These are phyloP conservation scores for Gaeumannomyces tritici DNA, from an alignment of 2,329 filamentous ascomycete genomes.

Conservation along the genomic window DNA sequence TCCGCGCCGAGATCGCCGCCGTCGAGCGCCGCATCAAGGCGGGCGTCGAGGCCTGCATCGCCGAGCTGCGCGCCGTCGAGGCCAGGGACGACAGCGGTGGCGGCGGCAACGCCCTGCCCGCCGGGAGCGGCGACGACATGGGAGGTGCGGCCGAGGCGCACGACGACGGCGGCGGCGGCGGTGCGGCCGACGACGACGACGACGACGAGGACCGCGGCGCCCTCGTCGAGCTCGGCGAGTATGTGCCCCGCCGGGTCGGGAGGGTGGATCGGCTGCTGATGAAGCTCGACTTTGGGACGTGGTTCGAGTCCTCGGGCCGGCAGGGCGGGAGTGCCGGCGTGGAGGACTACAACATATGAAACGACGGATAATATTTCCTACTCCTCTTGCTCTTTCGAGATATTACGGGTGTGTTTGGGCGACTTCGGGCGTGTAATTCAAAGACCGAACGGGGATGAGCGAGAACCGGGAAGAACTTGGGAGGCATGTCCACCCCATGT, in stretches of 20 bases:
- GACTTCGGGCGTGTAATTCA: neutral
- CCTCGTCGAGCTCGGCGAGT: constrained; percentile 38
- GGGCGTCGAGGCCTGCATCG: constrained; percentile 60
- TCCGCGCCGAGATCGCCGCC: constrained; percentile 52
- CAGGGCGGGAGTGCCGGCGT: neutral
- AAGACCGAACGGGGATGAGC: neutral
- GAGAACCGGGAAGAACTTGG: too few species aligned
- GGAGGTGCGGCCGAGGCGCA: constrained; percentile 7
- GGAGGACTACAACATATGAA: neutral
- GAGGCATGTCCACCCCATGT: neutral
- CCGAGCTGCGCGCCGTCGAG: constrained; percentile 35
- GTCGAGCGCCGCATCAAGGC: constrained; percentile 56
- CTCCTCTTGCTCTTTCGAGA: constrained; percentile 8
- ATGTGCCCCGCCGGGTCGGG: constrained; percentile 62
- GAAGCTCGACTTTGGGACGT: constrained; percentile 70
- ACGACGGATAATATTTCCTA: neutral
- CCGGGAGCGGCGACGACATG: constrained; percentile 26
- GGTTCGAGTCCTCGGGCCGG: constrained; percentile 28
- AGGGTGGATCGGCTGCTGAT: constrained; percentile 80
- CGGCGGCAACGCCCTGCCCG: too few species aligned
- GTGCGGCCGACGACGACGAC: constrained; percentile 23
- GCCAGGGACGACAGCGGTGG: constrained; percentile 7
- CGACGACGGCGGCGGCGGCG: constrained; percentile 10
- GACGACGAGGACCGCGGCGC: constrained; percentile 18
- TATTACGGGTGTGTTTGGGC: constrained; percentile 19